Evolutionary conservation across 2,329 filamentous ascomycete species (phyloP).

Genomic region (Alternaria sp.): DNA sequence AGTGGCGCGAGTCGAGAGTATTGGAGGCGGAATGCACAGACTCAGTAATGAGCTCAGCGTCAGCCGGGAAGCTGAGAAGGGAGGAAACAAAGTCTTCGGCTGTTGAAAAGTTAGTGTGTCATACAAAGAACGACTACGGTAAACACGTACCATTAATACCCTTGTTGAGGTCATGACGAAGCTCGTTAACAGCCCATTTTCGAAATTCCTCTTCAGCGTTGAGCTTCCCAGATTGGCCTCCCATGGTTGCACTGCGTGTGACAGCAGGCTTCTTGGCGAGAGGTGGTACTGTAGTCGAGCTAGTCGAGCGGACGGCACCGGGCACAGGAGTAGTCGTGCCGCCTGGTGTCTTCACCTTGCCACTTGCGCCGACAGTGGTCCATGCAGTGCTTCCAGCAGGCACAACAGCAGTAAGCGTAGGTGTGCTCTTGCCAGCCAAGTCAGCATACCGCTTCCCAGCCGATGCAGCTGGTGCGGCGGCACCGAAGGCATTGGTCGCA

Average conservation of each 20-base stretch:
- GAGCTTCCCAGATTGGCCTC: conserved; percentile 55
- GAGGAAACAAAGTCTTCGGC: conserved; percentile 82
- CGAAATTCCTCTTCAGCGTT: conserved; percentile 89
- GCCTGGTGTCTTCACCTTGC: conserved; percentile 82
- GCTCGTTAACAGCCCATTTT: conserved; percentile 86
- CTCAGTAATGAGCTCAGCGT: conserved; percentile 84
- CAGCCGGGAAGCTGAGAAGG: conserved; percentile 77
- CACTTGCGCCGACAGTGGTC: conserved; percentile 94
- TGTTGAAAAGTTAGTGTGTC: conserved; percentile 50
- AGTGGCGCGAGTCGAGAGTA: conserved; percentile 91
- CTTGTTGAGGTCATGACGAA: conserved; percentile 76
- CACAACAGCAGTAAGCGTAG: conserved; percentile 53
- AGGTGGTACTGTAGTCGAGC: conserved; percentile 54
- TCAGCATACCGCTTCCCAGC: conserved; percentile 91
- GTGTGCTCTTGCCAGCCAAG: conserved; percentile 79
- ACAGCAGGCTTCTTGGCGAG: conserved; percentile 64
- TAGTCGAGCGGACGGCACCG: conserved; percentile 59
- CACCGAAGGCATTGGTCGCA: conserved; percentile 55
- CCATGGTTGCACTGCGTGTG: conserved; percentile 58
- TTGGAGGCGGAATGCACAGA: conserved; percentile 86
- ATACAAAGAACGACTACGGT: neutral
- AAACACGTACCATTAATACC: conserved; percentile 68
- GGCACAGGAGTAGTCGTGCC: conserved; percentile 63
- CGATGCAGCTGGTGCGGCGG: conserved; percentile 53
- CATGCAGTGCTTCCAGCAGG: conserved; percentile 69